Conservation (phyloP, 2,329 filamentous ascomycete species). For the Mollisia scopiformis region DNA sequence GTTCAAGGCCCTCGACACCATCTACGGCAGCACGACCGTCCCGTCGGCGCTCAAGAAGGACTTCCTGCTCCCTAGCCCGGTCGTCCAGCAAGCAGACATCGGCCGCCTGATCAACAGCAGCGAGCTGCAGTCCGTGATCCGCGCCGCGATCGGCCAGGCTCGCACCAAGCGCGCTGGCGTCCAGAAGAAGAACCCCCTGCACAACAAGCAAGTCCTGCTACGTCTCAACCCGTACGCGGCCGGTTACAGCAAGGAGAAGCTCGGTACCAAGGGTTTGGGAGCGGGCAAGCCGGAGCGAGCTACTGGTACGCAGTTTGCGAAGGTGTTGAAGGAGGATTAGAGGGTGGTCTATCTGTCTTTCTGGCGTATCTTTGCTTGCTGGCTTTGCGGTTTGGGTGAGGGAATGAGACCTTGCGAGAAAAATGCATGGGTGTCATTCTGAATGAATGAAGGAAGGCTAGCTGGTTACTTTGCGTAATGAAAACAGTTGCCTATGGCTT, state of each 20-base stretch:
- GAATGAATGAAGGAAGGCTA: too few species aligned
- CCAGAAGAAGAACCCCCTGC: constrained; percentile 99
- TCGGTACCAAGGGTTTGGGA: constrained; percentile 71
- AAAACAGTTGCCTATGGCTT: constrained; percentile 2
- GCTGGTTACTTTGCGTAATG: not conserved
- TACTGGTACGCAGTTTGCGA: constrained; percentile 37
- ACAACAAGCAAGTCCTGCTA: constrained; percentile 98
- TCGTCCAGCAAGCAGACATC: constrained; percentile 93
- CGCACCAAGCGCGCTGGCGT: constrained; percentile 87
- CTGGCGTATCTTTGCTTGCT: constrained; percentile 8
- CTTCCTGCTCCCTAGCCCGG: constrained; percentile 92
- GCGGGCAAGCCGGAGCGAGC: constrained; percentile 58
- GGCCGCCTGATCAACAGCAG: constrained; percentile 98
- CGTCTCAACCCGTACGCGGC: constrained; percentile 98
- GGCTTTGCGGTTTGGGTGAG: not conserved
- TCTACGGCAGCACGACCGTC: constrained; percentile 93
- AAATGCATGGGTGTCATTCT: constrained; percentile 13
- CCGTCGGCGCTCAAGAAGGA: constrained; percentile 96
- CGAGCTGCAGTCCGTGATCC: constrained; percentile 95
- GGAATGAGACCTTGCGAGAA: not conserved
- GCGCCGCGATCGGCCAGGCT: constrained; percentile 86
- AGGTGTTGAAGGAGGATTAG: constrained; percentile 55
- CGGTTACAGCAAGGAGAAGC: constrained; percentile 84
- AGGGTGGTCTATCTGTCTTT: constrained; percentile 24
- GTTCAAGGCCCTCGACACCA: constrained; percentile 93